These are phyloP conservation scores for Monosporascus ibericus DNA, from an alignment of 2,329 filamentous ascomycete genomes.

Conservation along the genomic window DNA sequence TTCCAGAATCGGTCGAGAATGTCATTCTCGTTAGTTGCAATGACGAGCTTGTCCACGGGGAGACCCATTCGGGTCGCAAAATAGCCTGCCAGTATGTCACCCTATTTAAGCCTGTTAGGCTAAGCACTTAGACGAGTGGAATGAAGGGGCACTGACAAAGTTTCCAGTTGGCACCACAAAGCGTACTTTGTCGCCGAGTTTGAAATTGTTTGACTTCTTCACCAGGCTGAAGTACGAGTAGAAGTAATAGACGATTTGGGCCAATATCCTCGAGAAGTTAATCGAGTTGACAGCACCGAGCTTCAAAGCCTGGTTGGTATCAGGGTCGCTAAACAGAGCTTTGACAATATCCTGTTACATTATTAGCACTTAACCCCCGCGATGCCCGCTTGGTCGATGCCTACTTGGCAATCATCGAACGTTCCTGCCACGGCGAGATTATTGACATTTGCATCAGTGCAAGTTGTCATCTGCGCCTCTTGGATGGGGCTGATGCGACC, in stretches of 20 bases:
- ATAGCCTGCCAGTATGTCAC: constrained; percentile 88
- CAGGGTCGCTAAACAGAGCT: constrained; percentile 78
- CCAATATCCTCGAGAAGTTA: constrained; percentile 91
- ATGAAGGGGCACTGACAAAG: constrained; percentile 41
- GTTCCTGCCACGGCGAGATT: constrained; percentile 85
- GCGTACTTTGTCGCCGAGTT: constrained; percentile 63
- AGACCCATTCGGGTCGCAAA: constrained; percentile 89
- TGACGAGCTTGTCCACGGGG: constrained; percentile 78
- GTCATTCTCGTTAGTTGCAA: constrained; percentile 96
- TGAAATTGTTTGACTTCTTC: constrained; percentile 52
- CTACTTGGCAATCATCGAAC: constrained; percentile 77
- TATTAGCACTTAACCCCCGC: too few species aligned
- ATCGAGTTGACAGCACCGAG: constrained; percentile 95
- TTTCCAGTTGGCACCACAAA: constrained; percentile 94
- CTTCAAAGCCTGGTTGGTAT: constrained; percentile 75
- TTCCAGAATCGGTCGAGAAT: constrained; percentile 95
- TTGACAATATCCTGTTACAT: constrained; percentile 77
- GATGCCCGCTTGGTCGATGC: too few species aligned
- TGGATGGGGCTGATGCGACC: constrained; percentile 88
- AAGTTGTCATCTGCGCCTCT: constrained; percentile 95
- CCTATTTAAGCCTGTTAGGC: constrained; percentile 1
- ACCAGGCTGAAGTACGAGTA: constrained; percentile 82
- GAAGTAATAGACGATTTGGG: constrained; percentile 97
- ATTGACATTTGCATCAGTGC: constrained; percentile 85
- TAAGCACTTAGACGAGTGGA: constrained; percentile 26